Percentiles rank a stretch among this genome's conserved stretches.
Conservation (phyloP, 805 yeast genomes). For the Nakazawaea molendinolei region DNA sequence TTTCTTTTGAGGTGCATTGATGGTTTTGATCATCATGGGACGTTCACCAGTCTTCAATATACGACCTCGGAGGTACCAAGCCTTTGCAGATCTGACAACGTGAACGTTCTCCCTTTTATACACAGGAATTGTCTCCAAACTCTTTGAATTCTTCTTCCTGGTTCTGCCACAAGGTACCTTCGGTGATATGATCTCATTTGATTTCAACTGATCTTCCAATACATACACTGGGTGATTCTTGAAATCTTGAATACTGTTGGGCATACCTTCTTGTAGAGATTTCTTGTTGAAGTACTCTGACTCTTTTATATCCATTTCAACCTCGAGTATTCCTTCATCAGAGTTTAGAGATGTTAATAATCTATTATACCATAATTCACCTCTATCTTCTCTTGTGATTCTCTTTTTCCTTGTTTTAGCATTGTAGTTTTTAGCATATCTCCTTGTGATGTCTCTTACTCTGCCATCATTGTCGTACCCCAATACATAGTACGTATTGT, state of each 20-base stretch:
- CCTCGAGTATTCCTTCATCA: slow-evolving; percentile 17
- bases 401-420: slow-evolving; percentile 72
- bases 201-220: slow-evolving; percentile 64
- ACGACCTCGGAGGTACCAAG: slow-evolving; percentile 84
- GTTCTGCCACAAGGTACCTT: slow-evolving; percentile 71
- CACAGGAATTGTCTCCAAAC: slow-evolving; percentile 45
- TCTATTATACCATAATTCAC: slow-evolving; percentile 53
- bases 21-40: slow-evolving; percentile 45
- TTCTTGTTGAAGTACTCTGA: slow-evolving; percentile 52
- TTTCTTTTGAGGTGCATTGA: slow-evolving; percentile 13
- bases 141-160: slow-evolving; percentile 34
- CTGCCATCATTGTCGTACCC: slow-evolving; percentile 65
- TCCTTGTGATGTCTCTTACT: slow-evolving; percentile 75
- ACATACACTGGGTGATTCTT: slow-evolving; percentile 84
- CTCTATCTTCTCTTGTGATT: slow-evolving; percentile 52
- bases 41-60: slow-evolving; percentile 63
- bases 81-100: slow-evolving; percentile 61
- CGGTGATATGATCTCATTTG: slow-evolving; percentile 68
- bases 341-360: slow-evolving; percentile 31
- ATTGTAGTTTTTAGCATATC: slow-evolving; percentile 68
- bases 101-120: slow-evolving; percentile 63
- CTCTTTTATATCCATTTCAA: slow-evolving; percentile 46
- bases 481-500: slow-evolving; percentile 64
- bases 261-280: slow-evolving; percentile 78
- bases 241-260: slow-evolving; percentile 75